Evolutionary conservation across 805 yeast species (phyloP), one percentile per base, ranked within the genome.

Genomic region (Starmera dryadoides): DNA sequence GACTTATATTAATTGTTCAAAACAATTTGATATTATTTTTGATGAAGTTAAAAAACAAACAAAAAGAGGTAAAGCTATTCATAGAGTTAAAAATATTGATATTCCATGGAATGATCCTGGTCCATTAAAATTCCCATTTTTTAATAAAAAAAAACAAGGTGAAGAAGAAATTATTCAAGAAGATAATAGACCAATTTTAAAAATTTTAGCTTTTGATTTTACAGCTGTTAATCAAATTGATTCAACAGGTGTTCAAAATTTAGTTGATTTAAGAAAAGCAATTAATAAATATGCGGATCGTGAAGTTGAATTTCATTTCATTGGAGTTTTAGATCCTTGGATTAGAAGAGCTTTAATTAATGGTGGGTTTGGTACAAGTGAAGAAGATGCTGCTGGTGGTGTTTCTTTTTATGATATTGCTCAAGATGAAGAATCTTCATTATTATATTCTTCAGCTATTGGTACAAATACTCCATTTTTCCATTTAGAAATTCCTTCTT

Each of bases 101-200:
- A 73, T 88, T 46, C 89, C 95, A 16, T 89, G 96, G 95, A 88
- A 88, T 56, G 91, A 88, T 53, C 88, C 88, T 15, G 94, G 94
- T 46, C 85, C 77, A 26, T 63, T 68, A 26, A 44, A 44, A 2
- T 54, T 58, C 17, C 52, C 50, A 33, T 21, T 6, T 6, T 47
- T 50, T 43, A 48, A 42, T 25, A 46, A 52, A 25, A 30, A 50
- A 53, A 26, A 49, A 44, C 33, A 52, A 41, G 49, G 43, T 9
- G 46, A 49, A 43, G 33, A 52, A 42, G 49, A 43, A 9, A 46
- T 38, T 5, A 49, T 42, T 4, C 57, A 50, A 9, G 64, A 45
- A 19, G 81, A 83, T 47, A 51, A 60, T 2, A 71, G 91, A 52
- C 96, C 97, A 9, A 45, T 73, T 4, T 64, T 89, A 41, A 73